Conservation (phyloP, 257 asterid species). For the Scutellaria baicalensis region DNA sequence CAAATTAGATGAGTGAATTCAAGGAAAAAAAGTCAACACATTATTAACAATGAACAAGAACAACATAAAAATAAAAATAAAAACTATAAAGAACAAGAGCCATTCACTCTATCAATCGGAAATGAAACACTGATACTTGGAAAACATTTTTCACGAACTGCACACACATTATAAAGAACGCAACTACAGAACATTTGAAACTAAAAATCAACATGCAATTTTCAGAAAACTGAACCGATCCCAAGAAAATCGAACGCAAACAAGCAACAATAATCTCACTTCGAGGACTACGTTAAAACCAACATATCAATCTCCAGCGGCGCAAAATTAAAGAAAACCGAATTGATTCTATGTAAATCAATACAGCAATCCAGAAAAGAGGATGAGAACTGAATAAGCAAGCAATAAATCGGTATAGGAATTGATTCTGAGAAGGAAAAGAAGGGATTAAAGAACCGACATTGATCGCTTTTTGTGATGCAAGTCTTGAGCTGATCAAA, state of each 20-base stretch:
- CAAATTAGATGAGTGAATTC: neutral
- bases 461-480: conserved; percentile 33
- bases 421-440: conserved; percentile 16
- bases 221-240: conserved; percentile 19
- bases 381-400: neutral
- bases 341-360: conserved; percentile 7
- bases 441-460: conserved; percentile 44
- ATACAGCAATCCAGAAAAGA: neutral
- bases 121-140: neutral
- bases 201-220: conserved; percentile 19
- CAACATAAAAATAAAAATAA: no score
- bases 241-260: conserved; percentile 11
- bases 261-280: neutral
- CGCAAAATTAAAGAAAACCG: neutral
- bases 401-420: conserved; percentile 8
- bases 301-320: conserved; percentile 4
- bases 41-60: neutral
- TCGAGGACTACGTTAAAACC: neutral
- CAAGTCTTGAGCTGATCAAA: conserved; percentile 30
- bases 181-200: neutral
- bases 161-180: neutral
- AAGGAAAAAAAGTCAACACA: neutral
- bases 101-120: neutral
- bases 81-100: neutral
- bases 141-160: neutral